Base-by-base conservation (phyloP, 768 basidiomycete genomes). In the Tephrocybe sp. region DNA sequence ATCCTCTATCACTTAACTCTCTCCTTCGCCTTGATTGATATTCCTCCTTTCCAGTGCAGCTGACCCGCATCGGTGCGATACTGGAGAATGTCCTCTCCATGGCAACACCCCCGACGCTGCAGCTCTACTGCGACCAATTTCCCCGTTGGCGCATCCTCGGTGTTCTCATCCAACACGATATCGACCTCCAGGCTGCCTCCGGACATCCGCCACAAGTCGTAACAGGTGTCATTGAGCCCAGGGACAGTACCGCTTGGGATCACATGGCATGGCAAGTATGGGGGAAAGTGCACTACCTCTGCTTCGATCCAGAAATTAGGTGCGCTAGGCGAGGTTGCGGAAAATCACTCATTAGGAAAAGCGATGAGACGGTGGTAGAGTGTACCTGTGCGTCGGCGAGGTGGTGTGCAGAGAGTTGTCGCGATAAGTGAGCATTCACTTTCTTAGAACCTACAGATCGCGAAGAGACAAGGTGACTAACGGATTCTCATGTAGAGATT, bases 291-390 rank as follows among this genome's bases (percentile, higher is more conserved):
- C 54, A 56, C 25, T n/a, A 15, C 2, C 10, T 20, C 11, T 51
- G 45, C 23, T 43, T 48, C 15, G 50, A 55, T 33, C 10, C 48
- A 6, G 41, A 39, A 15, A 30, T 41, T 23, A 26, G 15, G 10
- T 56, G 54, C 20, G 50, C 32, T 24, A 56, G 41, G 37, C 47
- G 54, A 18, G 45, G 50, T 7, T 51, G 54, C 33, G 54, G 39
- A n/a, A 55, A 47, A n/a, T n/a, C n/a, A n/a, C n/a, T n/a, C n/a
- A n/a, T n/a, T n/a, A n/a, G n/a, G n/a, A 30, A 30, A 30, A 30
- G 28, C 11, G 28, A 30, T 5, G 11, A 5, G 28, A 11, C 6
- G 11, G 11, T 5, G 5, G 28, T 30, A 11, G 5, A 11, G 28
- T 30, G 28, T 30, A 30, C 5, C 5, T 30, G 28, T 11, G 6